Evolutionary conservation across 1,284 basidiomycete genomes (phyloP).

Genomic region (Leccinum solheimii): DNA sequence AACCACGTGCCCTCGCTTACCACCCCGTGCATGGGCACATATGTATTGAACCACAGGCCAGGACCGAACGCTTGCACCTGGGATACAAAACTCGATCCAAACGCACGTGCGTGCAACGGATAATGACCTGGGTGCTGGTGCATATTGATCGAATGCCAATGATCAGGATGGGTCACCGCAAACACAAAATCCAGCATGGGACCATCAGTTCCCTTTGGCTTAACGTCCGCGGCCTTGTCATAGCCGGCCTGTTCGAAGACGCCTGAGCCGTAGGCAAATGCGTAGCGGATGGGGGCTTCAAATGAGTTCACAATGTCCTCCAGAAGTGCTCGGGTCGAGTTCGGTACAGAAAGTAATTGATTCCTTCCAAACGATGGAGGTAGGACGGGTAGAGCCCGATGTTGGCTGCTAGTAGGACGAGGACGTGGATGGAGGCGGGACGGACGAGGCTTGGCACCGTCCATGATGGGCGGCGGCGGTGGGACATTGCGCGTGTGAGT

Average conservation of each 20-base stretch:
- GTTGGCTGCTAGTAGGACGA: conserved; percentile 45
- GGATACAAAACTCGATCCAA: conserved; percentile 79
- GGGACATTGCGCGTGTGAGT: conserved; percentile 22
- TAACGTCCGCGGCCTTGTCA: conserved; percentile 18
- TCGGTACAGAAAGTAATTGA: conserved; percentile 74
- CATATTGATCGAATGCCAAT: conserved; percentile 97
- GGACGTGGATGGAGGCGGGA: conserved; percentile 47
- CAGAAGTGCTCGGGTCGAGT: conserved; percentile 74
- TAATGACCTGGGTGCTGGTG: conserved; percentile 89
- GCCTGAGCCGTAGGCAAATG: conserved; percentile 93
- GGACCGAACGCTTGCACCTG: conserved; percentile 80
- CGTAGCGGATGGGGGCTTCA: conserved; percentile 85
- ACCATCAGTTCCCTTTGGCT: conserved; percentile 33
- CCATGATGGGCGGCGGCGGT: conserved; percentile 22
- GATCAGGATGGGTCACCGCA: conserved; percentile 86
- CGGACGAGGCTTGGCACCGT: conserved; percentile 23
- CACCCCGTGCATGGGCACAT: conserved; percentile 79
- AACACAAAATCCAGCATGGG: conserved; percentile 97
- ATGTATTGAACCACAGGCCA: conserved; percentile 94
- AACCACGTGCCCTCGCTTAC: conserved; percentile 51
- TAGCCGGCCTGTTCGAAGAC: conserved; percentile 90
- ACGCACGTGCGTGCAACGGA: conserved; percentile 75
- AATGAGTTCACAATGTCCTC: conserved; percentile 77
- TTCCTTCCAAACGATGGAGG: conserved; percentile 79
- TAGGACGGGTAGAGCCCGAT: conserved; percentile 50